Percentiles rank a stretch among this genome's conserved stretches.
Conservation (phyloP, 352 stramenopile species). For the Globisporangium parvum region DNA sequence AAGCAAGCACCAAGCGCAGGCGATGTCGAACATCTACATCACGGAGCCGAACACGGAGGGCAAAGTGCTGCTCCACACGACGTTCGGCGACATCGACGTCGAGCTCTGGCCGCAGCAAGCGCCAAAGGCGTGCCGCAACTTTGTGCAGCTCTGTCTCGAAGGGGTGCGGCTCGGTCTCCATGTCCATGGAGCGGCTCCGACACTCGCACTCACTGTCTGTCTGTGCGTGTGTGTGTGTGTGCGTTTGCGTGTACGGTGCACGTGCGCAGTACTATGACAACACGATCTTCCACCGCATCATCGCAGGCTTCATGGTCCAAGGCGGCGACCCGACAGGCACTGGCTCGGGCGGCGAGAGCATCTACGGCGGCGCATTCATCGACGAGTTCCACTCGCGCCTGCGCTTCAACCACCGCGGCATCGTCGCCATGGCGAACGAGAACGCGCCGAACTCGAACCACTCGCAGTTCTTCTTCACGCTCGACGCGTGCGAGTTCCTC, state of each 20-base stretch:
- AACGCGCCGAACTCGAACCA: constrained; percentile 85
- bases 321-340: constrained; percentile 89
- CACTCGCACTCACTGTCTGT: too few species aligned
- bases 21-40: constrained; percentile 97
- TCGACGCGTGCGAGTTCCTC: constrained; percentile 93
- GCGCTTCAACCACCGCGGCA: constrained; percentile 94
- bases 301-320: constrained; percentile 95
- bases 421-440: constrained; percentile 92
- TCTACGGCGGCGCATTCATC: constrained; percentile 75
- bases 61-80: constrained; percentile 96
- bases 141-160: constrained; percentile 90
- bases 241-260: too few species aligned
- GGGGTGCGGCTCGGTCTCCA: constrained; percentile 23
- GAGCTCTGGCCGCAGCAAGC: constrained; percentile 97
- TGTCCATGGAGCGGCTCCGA: background rate
- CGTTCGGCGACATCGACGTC: constrained; percentile 95
- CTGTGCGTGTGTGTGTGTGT: constrained; percentile 3
- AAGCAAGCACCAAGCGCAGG: background rate
- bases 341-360: constrained; percentile 73
- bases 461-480: constrained; percentile 98
- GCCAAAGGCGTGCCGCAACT: constrained; percentile 91
- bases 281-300: constrained; percentile 94
- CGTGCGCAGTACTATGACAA: constrained; percentile 91
- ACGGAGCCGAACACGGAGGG: constrained; percentile 94
- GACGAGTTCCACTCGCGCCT: constrained; percentile 94